A percentile compares a stretch with the other conserved stretches of the same genome.
Evolutionary conservation across 2,329 filamentous ascomycete species (phyloP).

Genomic region (Scolecobasidium constrictum): DNA sequence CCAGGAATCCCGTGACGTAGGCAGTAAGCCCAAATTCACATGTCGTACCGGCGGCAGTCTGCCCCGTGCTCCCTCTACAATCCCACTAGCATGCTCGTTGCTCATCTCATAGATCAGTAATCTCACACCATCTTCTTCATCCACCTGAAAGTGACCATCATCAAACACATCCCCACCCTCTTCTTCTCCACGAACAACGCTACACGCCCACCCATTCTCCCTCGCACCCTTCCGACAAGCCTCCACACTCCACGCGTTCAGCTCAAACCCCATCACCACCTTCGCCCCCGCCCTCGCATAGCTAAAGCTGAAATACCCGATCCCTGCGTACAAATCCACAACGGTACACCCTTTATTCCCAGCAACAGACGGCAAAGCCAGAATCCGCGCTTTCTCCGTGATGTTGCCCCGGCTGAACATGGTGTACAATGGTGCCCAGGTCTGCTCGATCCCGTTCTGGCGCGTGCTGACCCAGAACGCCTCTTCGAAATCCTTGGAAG

Average conservation of each 20-base stretch:
- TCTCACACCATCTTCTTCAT: not conserved
- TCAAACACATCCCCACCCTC: slow-evolving; percentile 19
- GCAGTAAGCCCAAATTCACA: slow-evolving; percentile 48
- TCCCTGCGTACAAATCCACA: slow-evolving; percentile 82
- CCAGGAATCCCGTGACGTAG: slow-evolving; percentile 41
- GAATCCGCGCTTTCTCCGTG: slow-evolving; percentile 71
- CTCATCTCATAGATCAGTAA: slow-evolving; percentile 30
- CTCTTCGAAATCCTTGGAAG: slow-evolving; percentile 43
- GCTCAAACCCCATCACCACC: slow-evolving; percentile 73
- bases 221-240: slow-evolving; percentile 30
- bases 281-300: slow-evolving; percentile 61
- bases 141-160: not conserved
- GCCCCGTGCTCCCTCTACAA: slow-evolving; percentile 16
- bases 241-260: slow-evolving; percentile 51
- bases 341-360: slow-evolving; percentile 24
- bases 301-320: slow-evolving; percentile 86
- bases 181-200: slow-evolving; percentile 29
- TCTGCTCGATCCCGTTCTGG: slow-evolving; percentile 68
- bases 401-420: slow-evolving; percentile 94
- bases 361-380: slow-evolving; percentile 32
- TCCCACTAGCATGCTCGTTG: slow-evolving; percentile 24
- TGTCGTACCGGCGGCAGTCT: slow-evolving; percentile 35
- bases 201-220: slow-evolving; percentile 28
- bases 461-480: slow-evolving; percentile 71
- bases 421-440: slow-evolving; percentile 80